Evolutionary conservation across 176 grass and related monocot genomes (phyloP).

Genomic region (Carex parvula): DNA sequence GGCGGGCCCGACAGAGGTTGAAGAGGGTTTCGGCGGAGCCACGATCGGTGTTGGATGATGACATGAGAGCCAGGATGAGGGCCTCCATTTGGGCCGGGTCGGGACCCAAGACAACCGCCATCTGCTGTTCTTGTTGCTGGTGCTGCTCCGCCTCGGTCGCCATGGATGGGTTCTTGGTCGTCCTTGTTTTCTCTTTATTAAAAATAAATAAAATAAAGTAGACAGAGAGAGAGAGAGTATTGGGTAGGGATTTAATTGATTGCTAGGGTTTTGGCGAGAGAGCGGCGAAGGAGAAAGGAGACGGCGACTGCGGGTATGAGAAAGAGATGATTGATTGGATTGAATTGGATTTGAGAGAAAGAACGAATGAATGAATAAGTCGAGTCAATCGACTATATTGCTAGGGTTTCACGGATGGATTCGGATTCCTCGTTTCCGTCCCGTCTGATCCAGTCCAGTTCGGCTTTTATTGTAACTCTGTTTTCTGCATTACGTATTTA

Average conservation of each 20-base stretch:
- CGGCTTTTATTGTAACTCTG: no score
- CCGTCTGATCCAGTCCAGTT: no score
- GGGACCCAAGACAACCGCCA: conserved; percentile 54
- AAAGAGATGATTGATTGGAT: background rate
- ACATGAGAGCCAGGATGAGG: conserved; percentile 79
- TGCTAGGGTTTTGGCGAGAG: conserved; percentile 21
- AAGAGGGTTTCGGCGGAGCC: conserved; percentile 77
- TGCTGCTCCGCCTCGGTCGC: conserved; percentile 10
- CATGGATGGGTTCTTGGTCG: background rate
- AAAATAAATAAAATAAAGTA: no score
- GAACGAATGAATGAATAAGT: background rate
- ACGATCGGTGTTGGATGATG: conserved; percentile 80
- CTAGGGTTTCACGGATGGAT: conserved; percentile 5
- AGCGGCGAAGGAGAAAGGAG: background rate
- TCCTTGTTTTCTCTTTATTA: no score
- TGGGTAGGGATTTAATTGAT: background rate
- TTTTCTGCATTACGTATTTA: no score
- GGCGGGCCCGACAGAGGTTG: conserved; percentile 63
- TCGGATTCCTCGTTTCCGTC: no score
- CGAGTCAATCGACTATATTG: background rate
- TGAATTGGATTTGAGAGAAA: background rate
- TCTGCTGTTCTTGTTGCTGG: conserved; percentile 22
- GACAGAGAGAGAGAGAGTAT: no score
- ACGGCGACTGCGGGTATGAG: background rate
- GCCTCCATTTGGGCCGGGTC: conserved; percentile 65